Conservation (phyloP, 2,329 filamentous ascomycete genomes). For the Westerdykella aurantiaca region DNA sequence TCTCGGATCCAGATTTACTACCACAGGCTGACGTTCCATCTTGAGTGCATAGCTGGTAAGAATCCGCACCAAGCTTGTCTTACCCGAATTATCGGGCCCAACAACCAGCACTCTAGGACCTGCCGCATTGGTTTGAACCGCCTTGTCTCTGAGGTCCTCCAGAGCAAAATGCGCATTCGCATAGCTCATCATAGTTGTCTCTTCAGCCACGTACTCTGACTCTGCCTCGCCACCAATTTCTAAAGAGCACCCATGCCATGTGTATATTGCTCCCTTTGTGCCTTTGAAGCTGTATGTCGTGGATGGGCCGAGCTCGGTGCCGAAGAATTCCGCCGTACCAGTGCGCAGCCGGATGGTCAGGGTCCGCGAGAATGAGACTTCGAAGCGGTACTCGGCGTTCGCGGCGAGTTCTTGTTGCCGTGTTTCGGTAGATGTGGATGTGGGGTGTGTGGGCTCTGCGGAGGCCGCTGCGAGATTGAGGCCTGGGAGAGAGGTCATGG, state of each 20-base stretch:
- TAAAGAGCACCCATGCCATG: constrained; percentile 83
- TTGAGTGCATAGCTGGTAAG: constrained; percentile 75
- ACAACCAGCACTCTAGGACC: constrained; percentile 82
- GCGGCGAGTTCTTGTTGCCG: constrained; percentile 40
- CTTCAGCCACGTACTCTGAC: constrained; percentile 65
- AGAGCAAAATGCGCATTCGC: constrained; percentile 86
- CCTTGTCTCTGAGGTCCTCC: constrained; percentile 62
- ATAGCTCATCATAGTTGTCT: constrained; percentile 75
- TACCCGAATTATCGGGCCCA: constrained; percentile 72
- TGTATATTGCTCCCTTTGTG: constrained; percentile 80
- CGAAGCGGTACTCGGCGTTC: constrained; percentile 44
- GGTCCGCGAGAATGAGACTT: constrained; percentile 32
- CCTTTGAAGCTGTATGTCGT: constrained; percentile 76
- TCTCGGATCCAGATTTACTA: constrained; percentile 77
- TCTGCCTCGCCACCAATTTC: constrained; percentile 68
- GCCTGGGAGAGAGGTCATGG: constrained; percentile 42
- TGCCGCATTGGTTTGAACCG: constrained; percentile 42
- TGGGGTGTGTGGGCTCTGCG: constrained; percentile 17
- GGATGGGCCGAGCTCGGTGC: constrained; percentile 80
- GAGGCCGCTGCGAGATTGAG: constrained; percentile 39
- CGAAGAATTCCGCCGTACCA: constrained; percentile 89
- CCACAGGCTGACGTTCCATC: constrained; percentile 66
- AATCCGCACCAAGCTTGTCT: constrained; percentile 73
- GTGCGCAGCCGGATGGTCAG: constrained; percentile 56
- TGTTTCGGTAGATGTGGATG: constrained; percentile 17